Conservation (phyloP, 2,329 filamentous ascomycete species). For the Xylaria sp. region DNA sequence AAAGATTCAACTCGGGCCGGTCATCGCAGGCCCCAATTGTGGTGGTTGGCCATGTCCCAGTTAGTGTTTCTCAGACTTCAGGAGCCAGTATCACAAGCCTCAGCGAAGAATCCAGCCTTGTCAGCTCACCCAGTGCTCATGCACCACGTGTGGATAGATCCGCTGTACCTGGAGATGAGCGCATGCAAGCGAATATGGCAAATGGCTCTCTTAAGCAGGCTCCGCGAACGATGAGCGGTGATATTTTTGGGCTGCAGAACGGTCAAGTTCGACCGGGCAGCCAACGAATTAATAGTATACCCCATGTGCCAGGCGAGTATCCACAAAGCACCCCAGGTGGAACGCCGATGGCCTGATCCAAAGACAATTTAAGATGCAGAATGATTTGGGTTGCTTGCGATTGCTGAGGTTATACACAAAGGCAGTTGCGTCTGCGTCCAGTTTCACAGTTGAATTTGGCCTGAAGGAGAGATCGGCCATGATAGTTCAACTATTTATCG, state of each 20-base stretch:
- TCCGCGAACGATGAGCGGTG: conserved; percentile 26
- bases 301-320: conserved; percentile 49
- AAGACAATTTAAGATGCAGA: not conserved
- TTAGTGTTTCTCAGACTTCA: conserved; percentile 34
- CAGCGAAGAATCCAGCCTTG: conserved; percentile 41
- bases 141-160: conserved; percentile 10
- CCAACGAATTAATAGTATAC: conserved; percentile 44
- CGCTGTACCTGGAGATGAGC: not conserved
- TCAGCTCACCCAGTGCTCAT: conserved; percentile 33
- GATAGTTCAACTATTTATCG: not conserved
- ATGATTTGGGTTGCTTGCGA: not conserved
- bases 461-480: not conserved
- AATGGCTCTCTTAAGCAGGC: conserved; percentile 41
- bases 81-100: conserved; percentile 35
- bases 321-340: conserved; percentile 38
- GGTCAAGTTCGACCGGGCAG: conserved; percentile 33
- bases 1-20: conserved; percentile 33
- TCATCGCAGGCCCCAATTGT: conserved; percentile 41
- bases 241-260: conserved; percentile 36
- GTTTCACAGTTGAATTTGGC: not conserved
- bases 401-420: not conserved
- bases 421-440: not conserved
- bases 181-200: conserved; percentile 13
- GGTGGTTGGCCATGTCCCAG: conserved; percentile 37
- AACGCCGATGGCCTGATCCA: conserved; percentile 23